Evolutionary conservation across 768 basidiomycete genomes (phyloP).

Genomic region (Favolaschia claudopus): DNA sequence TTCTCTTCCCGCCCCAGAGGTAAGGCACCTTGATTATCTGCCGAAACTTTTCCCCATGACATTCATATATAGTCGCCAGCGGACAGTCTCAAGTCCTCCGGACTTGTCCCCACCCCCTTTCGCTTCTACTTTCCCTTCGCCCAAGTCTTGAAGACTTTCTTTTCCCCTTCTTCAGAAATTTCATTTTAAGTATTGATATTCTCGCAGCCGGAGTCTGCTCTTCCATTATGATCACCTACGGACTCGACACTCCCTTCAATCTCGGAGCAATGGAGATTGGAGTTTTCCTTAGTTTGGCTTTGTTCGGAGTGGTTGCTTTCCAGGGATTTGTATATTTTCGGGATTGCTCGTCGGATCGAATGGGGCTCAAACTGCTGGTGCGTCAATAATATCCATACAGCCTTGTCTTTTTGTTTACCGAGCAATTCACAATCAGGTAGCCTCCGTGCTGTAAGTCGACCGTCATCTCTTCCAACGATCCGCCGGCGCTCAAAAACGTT

Average conservation of each 20-base stretch:
- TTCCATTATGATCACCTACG: conserved; percentile 15
- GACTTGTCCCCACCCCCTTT: too few relatives aligned
- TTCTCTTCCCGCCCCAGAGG: too few relatives aligned
- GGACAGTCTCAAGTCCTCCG: background rate
- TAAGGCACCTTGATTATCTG: too few relatives aligned
- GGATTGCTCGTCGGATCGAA: background rate
- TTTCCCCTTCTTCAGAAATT: background rate
- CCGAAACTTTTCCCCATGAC: background rate
- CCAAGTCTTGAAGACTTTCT: conserved; percentile 19
- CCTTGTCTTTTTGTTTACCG: background rate
- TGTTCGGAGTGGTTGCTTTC: background rate
- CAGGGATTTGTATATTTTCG: conserved; percentile 1
- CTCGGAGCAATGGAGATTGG: conserved; percentile 22
- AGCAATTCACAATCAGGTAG: background rate
- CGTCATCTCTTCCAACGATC: background rate
- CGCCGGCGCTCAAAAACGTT: background rate
- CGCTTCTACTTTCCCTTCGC: background rate
- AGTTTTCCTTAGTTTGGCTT: background rate
- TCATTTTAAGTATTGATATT: background rate
- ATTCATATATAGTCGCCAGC: conserved; percentile 4
- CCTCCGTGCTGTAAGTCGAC: background rate
- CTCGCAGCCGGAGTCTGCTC: too few relatives aligned
- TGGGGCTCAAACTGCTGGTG: background rate
- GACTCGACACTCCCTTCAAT: conserved; percentile 11
- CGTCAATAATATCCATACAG: background rate